These are phyloP conservation scores for Albatrellus ellisii DNA, from an alignment of 768 basidiomycete species.

Conservation along the genomic window DNA sequence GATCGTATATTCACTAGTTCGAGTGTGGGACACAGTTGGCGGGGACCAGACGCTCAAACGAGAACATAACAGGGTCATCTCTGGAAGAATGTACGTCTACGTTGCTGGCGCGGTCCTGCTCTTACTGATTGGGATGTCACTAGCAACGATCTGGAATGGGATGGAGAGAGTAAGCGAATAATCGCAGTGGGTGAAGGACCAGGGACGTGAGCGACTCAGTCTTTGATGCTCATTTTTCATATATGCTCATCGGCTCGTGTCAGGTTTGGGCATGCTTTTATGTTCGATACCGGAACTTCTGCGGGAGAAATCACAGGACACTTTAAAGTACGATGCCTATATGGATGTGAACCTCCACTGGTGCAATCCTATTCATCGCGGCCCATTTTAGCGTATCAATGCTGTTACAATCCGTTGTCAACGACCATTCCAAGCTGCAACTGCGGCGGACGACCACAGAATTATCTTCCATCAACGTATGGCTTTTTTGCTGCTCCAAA, in stretches of 20 bases:
- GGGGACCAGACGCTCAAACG: conserved; percentile 74
- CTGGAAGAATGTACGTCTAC: conserved; percentile 52
- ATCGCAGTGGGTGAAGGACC: conserved; percentile 88
- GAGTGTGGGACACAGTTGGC: conserved; percentile 88
- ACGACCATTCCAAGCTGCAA: conserved; percentile 83
- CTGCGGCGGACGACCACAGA: conserved; percentile 70
- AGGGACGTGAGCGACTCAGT: conserved; percentile 77
- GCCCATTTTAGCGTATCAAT: conserved; percentile 62
- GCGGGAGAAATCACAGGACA: conserved; percentile 87
- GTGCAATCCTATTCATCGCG: too few relatives aligned
- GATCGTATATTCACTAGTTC: conserved; percentile 32
- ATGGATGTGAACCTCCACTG: too few relatives aligned
- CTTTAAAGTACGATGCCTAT: conserved; percentile 51
- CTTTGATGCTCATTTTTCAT: not conserved
- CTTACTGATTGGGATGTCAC: not conserved
- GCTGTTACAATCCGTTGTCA: conserved; percentile 81
- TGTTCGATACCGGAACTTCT: conserved; percentile 72
- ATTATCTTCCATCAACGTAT: conserved; percentile 76
- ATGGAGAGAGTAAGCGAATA: conserved; percentile 92
- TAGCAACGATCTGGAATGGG: conserved; percentile 94
- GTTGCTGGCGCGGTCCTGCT: not conserved
- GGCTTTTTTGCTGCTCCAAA: conserved; percentile 8
- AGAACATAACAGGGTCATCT: conserved; percentile 64
- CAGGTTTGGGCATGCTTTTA: conserved; percentile 76
- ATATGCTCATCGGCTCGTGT: not conserved